Conservation (phyloP, 2,329 filamentous ascomycete species). For the Pseudocercospora pini-densiflorae region DNA sequence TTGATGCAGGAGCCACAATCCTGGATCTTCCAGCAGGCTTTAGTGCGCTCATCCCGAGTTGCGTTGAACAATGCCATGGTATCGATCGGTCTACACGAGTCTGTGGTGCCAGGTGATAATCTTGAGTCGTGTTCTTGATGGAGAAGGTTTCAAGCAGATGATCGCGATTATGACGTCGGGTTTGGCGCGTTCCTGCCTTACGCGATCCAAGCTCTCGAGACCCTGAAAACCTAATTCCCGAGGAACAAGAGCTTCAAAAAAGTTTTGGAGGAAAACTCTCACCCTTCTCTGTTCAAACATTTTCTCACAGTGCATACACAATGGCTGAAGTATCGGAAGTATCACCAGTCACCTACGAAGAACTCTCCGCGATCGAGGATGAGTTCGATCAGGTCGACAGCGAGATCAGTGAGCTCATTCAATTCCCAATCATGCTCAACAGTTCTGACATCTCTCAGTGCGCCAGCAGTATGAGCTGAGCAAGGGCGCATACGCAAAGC, state of each 20-base stretch:
- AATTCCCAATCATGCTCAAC: not conserved
- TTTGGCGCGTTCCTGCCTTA: not conserved
- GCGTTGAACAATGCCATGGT: not conserved
- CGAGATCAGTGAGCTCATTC: slow-evolving; percentile 70
- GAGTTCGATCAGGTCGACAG: slow-evolving; percentile 84
- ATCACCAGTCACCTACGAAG: slow-evolving; percentile 67
- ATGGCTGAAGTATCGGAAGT: slow-evolving; percentile 28
- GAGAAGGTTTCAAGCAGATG: not conserved
- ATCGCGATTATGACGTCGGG: not conserved
- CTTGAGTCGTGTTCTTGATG: not conserved
- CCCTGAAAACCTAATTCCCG: not conserved
- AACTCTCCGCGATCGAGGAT: slow-evolving; percentile 78
- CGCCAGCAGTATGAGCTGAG: slow-evolving; percentile 66
- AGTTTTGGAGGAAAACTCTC: not conserved
- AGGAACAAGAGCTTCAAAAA: not conserved
- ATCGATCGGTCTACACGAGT: not conserved
- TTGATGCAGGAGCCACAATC: slow-evolving; percentile 39
- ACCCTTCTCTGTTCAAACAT: not conserved
- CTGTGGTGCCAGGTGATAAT: not conserved
- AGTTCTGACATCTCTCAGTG: slow-evolving; percentile 23
- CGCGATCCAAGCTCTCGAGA: slow-evolving; percentile 1
- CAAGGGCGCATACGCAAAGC: slow-evolving; percentile 75
- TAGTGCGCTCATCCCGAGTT: not conserved
- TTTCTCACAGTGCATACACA: not conserved
- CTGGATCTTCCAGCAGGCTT: slow-evolving; percentile 39